These are phyloP conservation scores for Aspergillus tanneri DNA, from an alignment of 2,329 filamentous ascomycete genomes.

Conservation along the genomic window DNA sequence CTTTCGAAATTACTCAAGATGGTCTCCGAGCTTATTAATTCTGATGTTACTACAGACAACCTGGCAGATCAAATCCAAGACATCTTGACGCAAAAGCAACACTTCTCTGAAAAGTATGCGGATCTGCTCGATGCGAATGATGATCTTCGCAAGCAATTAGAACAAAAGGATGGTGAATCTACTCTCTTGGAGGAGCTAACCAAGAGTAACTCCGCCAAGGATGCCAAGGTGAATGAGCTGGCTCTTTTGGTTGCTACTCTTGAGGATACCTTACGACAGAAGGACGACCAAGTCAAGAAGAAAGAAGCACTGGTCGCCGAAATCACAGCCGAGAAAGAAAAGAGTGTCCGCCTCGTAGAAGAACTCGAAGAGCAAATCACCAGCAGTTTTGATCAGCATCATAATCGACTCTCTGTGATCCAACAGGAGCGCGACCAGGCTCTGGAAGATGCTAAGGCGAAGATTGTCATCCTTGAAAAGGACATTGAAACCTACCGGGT, in stretches of 20 bases:
- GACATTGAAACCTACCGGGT: slow-evolving; percentile 61
- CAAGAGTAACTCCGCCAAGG: slow-evolving; percentile 43
- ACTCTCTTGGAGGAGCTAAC: slow-evolving; percentile 40
- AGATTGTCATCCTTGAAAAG: slow-evolving; percentile 61
- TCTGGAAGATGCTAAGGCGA: slow-evolving; percentile 73
- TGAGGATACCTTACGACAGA: slow-evolving; percentile 46
- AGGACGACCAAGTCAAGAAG: slow-evolving; percentile 47
- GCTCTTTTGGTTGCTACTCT: slow-evolving; percentile 48
- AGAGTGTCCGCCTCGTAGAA: slow-evolving; percentile 87
- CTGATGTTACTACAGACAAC: slow-evolving; percentile 55
- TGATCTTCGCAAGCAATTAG: slow-evolving; percentile 39
- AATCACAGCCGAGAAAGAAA: slow-evolving; percentile 70
- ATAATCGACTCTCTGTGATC: slow-evolving; percentile 83
- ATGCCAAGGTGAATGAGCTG: slow-evolving; percentile 58
- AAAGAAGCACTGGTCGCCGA: slow-evolving; percentile 49
- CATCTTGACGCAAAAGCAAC: slow-evolving; percentile 42
- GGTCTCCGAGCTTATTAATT: slow-evolving; percentile 47
- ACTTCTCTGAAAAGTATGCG: slow-evolving; percentile 44
- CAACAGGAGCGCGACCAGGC: slow-evolving; percentile 72
- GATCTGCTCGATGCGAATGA: slow-evolving; percentile 43
- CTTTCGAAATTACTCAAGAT: slow-evolving; percentile 64
- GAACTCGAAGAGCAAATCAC: slow-evolving; percentile 96
- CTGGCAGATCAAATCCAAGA: slow-evolving; percentile 66
- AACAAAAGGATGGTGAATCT: slow-evolving; percentile 36
- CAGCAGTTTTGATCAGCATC: slow-evolving; percentile 90